These are phyloP conservation scores for Pinus taeda DNA, from an alignment of 75 land plant species.

Conservation along the genomic window DNA sequence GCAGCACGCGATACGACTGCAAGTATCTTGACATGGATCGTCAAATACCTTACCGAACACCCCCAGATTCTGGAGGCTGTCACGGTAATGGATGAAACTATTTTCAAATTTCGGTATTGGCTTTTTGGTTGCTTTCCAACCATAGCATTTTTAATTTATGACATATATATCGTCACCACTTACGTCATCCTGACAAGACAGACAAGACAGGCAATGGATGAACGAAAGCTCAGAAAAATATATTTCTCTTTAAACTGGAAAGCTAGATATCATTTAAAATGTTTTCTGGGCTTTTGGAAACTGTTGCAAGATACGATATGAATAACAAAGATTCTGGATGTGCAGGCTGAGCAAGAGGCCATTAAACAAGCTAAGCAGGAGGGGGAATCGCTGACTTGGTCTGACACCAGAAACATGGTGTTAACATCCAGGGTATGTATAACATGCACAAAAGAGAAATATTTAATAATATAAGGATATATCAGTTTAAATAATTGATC, in stretches of 20 bases:
- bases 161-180: too few relatives aligned
- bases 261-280: too few relatives aligned
- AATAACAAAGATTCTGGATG: neutral
- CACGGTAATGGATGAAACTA: slow-evolving; percentile 41
- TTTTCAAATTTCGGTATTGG: neutral
- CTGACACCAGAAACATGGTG: slow-evolving; percentile 73
- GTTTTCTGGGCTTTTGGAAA: too few relatives aligned
- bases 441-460: neutral
- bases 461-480: neutral
- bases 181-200: too few relatives aligned
- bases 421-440: slow-evolving; percentile 61
- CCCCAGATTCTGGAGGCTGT: slow-evolving; percentile 56
- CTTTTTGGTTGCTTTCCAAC: too few relatives aligned
- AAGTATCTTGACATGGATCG: slow-evolving; percentile 75
- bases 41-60: slow-evolving; percentile 75
- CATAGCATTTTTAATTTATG: too few relatives aligned
- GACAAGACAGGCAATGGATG: too few relatives aligned
- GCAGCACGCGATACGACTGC: slow-evolving; percentile 88
- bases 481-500: too few relatives aligned
- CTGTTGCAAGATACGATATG: too few relatives aligned
- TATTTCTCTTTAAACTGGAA: too few relatives aligned
- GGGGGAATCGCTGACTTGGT: slow-evolving; percentile 48
- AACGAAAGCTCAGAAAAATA: too few relatives aligned
- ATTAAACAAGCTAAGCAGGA: slow-evolving; percentile 25
- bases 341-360: slow-evolving; percentile 49